Evolutionary conservation across 257 asterid species (phyloP), one percentile per base, ranked within the genome.

Genomic region (Rubia yunnanensis): DNA sequence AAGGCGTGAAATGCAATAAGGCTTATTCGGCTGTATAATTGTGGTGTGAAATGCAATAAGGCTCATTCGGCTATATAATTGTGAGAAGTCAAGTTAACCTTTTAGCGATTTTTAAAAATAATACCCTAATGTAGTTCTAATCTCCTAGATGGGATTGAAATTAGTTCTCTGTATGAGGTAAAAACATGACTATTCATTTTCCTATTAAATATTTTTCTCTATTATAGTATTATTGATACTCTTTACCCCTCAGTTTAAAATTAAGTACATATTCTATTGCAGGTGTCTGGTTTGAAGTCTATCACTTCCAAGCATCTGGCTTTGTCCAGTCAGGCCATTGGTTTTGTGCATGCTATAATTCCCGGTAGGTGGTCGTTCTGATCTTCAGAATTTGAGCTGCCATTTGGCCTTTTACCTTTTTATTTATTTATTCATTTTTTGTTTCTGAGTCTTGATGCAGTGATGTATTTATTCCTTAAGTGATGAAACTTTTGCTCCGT

Each of bases 261-360:
- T 59, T 70, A 52, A 17, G 32, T 38, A 52, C 23, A 10, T 27
- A 64, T 64, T 64, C 15, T 23, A 50, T 57, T 79, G 66, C 91
- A 92, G 99, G 99, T 92, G 73, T 89, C 99, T 74, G 99, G 97
- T 76, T 82, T 92, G 90, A 89, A 84, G 82, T 92, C 99, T 77
- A 92, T 92, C 72, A 92, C 99, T 67, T 90, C 99, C 68, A 87
- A 94, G 81, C 97, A 92, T 83, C 78, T 92, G 80, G 99, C 97
- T 69, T 81, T 92, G 95, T 95, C 99, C 66, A 92, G 99, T 79
- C 99, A 92, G 78, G 97, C 88, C 72, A 86, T 92, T 73, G 88
- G 97, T 78, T 89, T 89, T 79, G 77, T 88, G 65, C 88, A 86
- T 70, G 91, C 84, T 72, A 68, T 89, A 64, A 84, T 92, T 70